Evolutionary conservation across 306 rosid species (phyloP).

Genomic region (Quercus gilva): DNA sequence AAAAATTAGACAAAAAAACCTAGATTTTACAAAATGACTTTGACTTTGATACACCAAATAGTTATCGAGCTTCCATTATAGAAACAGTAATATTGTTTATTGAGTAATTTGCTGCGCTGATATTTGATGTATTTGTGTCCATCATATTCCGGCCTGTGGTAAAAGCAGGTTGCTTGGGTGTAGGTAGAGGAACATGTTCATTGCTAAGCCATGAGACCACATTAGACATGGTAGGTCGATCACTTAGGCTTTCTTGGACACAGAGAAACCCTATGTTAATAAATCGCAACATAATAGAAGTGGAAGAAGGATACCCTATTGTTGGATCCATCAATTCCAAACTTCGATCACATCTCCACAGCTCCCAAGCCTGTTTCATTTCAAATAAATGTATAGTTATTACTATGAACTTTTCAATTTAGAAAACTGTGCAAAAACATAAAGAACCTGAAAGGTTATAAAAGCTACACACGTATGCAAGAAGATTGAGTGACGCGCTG

Average conservation of each 20-base stretch:
- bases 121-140: background rate
- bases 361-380: background rate
- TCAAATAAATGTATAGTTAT: background rate
- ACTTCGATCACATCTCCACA: background rate
- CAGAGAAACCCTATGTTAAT: background rate
- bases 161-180: background rate
- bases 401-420: too few relatives aligned
- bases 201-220: too few relatives aligned
- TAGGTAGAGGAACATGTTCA: background rate
- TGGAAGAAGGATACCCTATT: background rate
- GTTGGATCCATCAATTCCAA: background rate
- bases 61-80: background rate
- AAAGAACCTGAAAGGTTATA: too few relatives aligned
- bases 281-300: background rate
- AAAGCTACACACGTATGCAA: background rate
- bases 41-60: too few relatives aligned
- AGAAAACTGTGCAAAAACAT: too few relatives aligned
- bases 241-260: too few relatives aligned
- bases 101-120: background rate
- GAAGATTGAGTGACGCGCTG: background rate
- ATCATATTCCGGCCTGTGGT: background rate
- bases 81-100: background rate
- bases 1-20: too few relatives aligned
- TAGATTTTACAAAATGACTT: too few relatives aligned
- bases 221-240: too few relatives aligned